phyloP scores from a whole-genome alignment of 441 rosid species.

The Syzygium syzygioides region DNA sequence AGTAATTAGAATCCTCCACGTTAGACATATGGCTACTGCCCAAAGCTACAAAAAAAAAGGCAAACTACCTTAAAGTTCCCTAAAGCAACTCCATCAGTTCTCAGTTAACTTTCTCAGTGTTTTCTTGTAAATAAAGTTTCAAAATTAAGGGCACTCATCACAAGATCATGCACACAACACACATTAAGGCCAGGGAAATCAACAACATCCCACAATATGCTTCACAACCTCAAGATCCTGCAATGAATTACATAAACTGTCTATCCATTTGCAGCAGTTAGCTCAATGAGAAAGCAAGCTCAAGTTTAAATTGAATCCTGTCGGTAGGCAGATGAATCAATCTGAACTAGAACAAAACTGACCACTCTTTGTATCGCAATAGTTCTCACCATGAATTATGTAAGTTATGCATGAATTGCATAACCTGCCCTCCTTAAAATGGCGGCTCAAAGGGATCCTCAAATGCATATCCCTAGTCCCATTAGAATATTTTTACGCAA shows the following conservation, averaged over 20 bases:
- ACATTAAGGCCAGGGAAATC: not conserved
- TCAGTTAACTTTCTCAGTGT: not conserved
- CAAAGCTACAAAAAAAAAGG: not conserved
- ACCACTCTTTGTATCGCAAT: not conserved
- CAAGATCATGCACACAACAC: not conserved
- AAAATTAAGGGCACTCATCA: not conserved
- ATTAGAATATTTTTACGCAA: not conserved
- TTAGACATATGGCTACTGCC: not conserved
- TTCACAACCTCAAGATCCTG: not conserved
- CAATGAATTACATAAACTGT: not conserved
- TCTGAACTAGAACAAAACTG: not conserved
- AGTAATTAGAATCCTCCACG: not conserved
- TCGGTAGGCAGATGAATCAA: not conserved
- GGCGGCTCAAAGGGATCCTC: not conserved
- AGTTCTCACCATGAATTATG: not conserved
- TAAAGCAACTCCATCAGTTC: not conserved
- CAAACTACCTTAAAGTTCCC: not conserved
- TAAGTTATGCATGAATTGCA: not conserved
- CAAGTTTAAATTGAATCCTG: not conserved
- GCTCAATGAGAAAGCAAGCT: not conserved
- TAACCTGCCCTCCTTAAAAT: not conserved
- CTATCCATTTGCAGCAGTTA: not conserved
- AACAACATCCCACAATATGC: not conserved
- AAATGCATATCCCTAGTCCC: not conserved
- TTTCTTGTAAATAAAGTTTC: not conserved